Evolutionary conservation across 2,329 filamentous ascomycete genomes (phyloP), one percentile per base, ranked within the genome.

Genomic region (Eurotiales sp.): DNA sequence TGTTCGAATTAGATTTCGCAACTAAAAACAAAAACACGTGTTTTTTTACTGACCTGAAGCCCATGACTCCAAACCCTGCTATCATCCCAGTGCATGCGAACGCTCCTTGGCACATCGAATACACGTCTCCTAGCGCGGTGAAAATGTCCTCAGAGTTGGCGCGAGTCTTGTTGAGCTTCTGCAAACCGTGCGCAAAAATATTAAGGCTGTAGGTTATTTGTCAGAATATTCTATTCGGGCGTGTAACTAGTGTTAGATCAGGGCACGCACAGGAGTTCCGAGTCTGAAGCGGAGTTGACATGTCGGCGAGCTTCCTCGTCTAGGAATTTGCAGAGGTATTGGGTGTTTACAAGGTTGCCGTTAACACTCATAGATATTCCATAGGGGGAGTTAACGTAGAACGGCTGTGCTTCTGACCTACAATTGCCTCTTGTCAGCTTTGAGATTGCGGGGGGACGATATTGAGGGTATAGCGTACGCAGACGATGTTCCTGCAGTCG

Each of bases 271-370:
- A 93, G 88, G 55, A 92, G 73, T 73, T 95, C 90, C 59, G 85
- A 90, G 72, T 95, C 90, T 52, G 86, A 90, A 63, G 95, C 89
- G 23, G 90, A 91, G 72, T 95, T 96, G 76, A 93, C 87, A 68
- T 95, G 90, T 59, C 89, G 81, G 65, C 88, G 88, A 7, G 87
- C 88, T 58, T 88, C 86, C 57, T 84, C 75, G 62, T 95, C 89
- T 44, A 95, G 77, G 64, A 84, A 88, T 55, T 77, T 72, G 66
- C 81, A 83, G 43, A 95, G 76, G 47, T 87, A 83, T 2, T 78
- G 77, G 4, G 85, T 82, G 64, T 95, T 90, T 75, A 95, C 88
- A 42, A 96, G 77, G 71, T 96, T 96, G 54, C 91, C 90, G 64
- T 96, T 96, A 72, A 93, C 86, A 19, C 85, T 81, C 66, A 93